phyloP scores from a whole-genome alignment of 805 yeast genomes.

The Metschnikowia baotianmanensis region DNA sequence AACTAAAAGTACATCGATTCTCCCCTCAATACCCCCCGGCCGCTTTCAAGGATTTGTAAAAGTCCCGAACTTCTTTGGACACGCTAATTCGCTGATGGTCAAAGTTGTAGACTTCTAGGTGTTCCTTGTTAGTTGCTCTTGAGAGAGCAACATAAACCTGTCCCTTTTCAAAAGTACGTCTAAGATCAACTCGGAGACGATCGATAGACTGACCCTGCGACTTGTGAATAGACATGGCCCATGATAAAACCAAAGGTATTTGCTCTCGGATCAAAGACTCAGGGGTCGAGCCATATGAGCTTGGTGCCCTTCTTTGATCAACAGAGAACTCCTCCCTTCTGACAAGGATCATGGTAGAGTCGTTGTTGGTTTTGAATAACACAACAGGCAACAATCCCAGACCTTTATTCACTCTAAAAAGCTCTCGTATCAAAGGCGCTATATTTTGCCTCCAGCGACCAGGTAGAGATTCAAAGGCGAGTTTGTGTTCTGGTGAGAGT shows the following conservation, averaged over 20 bases:
- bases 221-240: conserved; percentile 95
- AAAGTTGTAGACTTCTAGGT: conserved; percentile 80
- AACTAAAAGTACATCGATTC: too few species aligned
- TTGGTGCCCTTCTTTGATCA: conserved; percentile 25
- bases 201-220: conserved; percentile 91
- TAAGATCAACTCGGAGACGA: conserved; percentile 72
- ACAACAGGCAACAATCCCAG: conserved; percentile 43
- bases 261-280: conserved; percentile 39
- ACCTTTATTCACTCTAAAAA: conserved; percentile 4
- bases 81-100: conserved; percentile 60
- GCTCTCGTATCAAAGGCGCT: conserved; percentile 12
- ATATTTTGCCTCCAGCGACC: conserved; percentile 15
- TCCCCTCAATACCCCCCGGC: conserved; percentile 1
- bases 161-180: conserved; percentile 79
- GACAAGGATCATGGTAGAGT: conserved; percentile 28
- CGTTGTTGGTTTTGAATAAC: conserved; percentile 39
- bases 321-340: conserved; percentile 35
- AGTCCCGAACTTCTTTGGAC: conserved; percentile 65
- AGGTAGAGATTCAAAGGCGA: conserved; percentile 9
- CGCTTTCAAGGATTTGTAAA: conserved; percentile 51
- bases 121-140: conserved; percentile 79
- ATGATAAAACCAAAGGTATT: conserved; percentile 86
- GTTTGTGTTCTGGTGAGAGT: conserved; percentile 7
- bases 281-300: neutral
- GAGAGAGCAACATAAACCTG: conserved; percentile 96